Base-by-base conservation (phyloP, 1,284 basidiomycete genomes). In the Ceratobasidium sp. region DNA sequence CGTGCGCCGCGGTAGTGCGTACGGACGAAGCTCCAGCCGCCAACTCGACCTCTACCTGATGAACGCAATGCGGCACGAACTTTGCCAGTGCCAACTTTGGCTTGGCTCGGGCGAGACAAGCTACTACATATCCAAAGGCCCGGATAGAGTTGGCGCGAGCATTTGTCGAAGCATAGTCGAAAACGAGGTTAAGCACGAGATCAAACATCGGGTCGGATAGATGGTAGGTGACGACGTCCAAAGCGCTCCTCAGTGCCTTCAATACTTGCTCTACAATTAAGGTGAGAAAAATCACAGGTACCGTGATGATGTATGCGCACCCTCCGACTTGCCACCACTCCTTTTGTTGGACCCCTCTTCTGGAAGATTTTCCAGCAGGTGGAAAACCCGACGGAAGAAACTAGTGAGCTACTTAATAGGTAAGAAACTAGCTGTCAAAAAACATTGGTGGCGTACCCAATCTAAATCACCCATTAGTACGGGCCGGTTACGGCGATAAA, bases 11-110 rank as follows among this genome's bases (percentile, higher is more conserved):
- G 1, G 96, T 99, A 8, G 96, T 98, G 41, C 96, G 88, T 48
- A 93, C 88, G 78, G 94, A 95, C n/a, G 96, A 97, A 0, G 98
- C 97, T 0, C 98, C 98, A 79, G 96, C 91, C 80, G 91, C 93
- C 65, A 99, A 85, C 84, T 99, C 97, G 67, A 92, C 89, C 79
- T 92, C 90, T 77, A 99, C 96, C 81, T 95, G 93, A n/a, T 87
- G 85, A 27, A 90, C 87, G 83, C 95, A 97, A 79, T 92, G 90
- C 0, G 94, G 92, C 80, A 98, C 86, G 84, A 99, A 93, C 82
- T 90, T 93, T 76, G 89, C 88, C 77, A 98, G 89, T 0, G 93
- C 94, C 86, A 93, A 91, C 79, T 90, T 88, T 10, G 96, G 92
- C 78, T 93, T 89, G 10, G 93, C 92, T 16, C 95, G 90, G 1